Conservation (phyloP, 1,284 basidiomycete genomes). For the Pascua sp. region DNA sequence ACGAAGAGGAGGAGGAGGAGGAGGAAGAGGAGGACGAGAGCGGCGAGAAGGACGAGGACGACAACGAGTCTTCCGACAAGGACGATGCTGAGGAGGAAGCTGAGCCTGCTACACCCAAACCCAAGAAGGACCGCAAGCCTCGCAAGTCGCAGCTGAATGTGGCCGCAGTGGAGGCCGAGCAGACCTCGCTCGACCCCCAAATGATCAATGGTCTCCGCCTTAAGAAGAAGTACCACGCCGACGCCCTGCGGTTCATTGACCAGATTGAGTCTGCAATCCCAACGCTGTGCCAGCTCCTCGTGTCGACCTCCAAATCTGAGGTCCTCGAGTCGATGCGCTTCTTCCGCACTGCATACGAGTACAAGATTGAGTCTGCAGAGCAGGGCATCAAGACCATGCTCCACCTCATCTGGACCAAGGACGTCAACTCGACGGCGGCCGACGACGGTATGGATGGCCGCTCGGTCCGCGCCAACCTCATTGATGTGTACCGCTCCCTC, state of each 20-base stretch:
- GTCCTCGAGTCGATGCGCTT: constrained; percentile 95
- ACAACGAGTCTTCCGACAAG: constrained; percentile 25
- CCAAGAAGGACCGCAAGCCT: constrained; percentile 52
- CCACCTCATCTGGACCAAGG: constrained; percentile 96
- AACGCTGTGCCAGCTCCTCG: constrained; percentile 71
- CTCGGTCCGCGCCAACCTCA: constrained; percentile 76
- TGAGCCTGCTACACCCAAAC: constrained; percentile 19
- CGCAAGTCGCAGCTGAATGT: constrained; percentile 63
- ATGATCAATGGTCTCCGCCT: constrained; percentile 70
- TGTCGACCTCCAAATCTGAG: constrained; percentile 87
- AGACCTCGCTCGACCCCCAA: constrained; percentile 61
- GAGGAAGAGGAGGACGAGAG: constrained; percentile 36
- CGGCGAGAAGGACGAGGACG: constrained; percentile 45
- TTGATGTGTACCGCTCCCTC: constrained; percentile 83
- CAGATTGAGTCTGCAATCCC: constrained; percentile 76
- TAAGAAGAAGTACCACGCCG: constrained; percentile 80
- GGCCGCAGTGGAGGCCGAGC: constrained; percentile 60
- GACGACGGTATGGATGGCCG: constrained; percentile 73
- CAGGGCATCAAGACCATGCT: constrained; percentile 89
- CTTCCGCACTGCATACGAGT: constrained; percentile 79
- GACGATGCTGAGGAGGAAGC: neutral
- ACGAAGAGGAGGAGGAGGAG: constrained; percentile 52
- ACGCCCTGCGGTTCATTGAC: constrained; percentile 81
- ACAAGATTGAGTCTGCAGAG: constrained; percentile 72
- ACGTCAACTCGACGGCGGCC: constrained; percentile 70